Evolutionary conservation across 345 rosid genomes (phyloP), one percentile per base, ranked within the genome.

Genomic region (Leavenworthia alabamica): DNA sequence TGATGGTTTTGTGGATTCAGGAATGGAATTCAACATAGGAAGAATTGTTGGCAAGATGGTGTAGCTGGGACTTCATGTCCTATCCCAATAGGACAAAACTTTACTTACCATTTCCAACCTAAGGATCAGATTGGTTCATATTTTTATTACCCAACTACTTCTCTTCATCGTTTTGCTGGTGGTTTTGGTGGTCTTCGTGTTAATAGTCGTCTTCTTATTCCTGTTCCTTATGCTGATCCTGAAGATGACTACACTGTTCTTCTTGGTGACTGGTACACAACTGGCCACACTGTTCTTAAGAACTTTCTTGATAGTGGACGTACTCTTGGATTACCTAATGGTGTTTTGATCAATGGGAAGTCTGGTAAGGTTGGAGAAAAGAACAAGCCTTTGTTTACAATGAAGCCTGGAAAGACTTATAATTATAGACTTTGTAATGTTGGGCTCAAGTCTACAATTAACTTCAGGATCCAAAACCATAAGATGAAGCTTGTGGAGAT

Each of bases 81-180:
- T 0, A 84, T 86, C 49, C 72, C 39, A 0, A 79, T 92, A 0
- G 88, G 95, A 5, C 66, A 64, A n/a, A 89, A 89, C 77, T 79
- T 20, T 72, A 86, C 97, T 10, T 89, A 84, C 71, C 77, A 68
- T 24, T 86, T 83, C 79, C 96, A 89, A 64, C 88, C 83, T 4
- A 89, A 89, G 81, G 97, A 89, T 42, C 96, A 89, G 49, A 89
- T 89, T 5, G 91, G 91, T 4, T 79, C 82, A 68, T 85, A 77
- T 79, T 67, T 74, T 27, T 86, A 86, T 64, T 84, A 77, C 67
- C 94, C 94, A 1, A 51, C 73, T 70, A 79, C 81, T 4, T 71
- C 54, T n/a, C 48, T 78, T 48, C 94, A 82, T 67, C 74, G 79
- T 7, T 78, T 81, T 0, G 77, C 78, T 2, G 94, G 94, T 8